A percentile compares a stretch with the other conserved stretches of the same genome.
phyloP scores from a whole-genome alignment of 2,329 filamentous ascomycete genomes.

The Exophiala xenobiotica region DNA sequence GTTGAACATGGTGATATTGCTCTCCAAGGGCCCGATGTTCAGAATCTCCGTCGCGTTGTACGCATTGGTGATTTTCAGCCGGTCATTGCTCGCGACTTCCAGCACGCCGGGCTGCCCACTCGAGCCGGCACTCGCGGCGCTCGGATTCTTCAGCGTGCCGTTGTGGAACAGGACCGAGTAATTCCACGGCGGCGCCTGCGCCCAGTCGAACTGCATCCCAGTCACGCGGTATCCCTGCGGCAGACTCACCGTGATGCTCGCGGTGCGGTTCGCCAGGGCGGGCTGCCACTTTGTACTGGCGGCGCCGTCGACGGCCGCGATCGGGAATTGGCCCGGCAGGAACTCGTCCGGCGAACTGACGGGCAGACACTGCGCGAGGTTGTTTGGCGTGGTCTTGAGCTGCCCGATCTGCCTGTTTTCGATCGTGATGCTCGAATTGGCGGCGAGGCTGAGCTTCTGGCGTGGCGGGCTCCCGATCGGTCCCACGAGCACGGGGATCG shows the following conservation, averaged over 20 bases:
- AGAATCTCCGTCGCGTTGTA: constrained; percentile 39
- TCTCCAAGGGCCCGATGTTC: constrained; percentile 38
- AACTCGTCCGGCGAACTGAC: constrained; percentile 49
- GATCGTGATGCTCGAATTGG: constrained; percentile 54
- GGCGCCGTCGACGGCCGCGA: constrained; percentile 66
- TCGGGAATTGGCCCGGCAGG: constrained; percentile 67
- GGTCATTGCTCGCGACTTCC: constrained; percentile 30
- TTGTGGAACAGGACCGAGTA: constrained; percentile 59
- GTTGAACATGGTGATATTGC: constrained; percentile 41
- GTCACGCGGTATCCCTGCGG: constrained; percentile 37
- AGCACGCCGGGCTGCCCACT: constrained; percentile 7
- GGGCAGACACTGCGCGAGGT: constrained; percentile 65
- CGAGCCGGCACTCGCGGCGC: constrained; percentile 23
- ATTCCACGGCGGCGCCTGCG: constrained; percentile 53
- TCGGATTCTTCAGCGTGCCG: constrained; percentile 33
- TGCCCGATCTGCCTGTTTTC: constrained; percentile 59
- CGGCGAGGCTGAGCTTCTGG: constrained; percentile 47
- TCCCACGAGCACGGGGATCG: constrained; percentile 62
- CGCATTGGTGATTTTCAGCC: constrained; percentile 40
- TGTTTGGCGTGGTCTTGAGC: constrained; percentile 55
- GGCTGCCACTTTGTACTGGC: constrained; percentile 68
- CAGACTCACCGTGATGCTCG: constrained; percentile 59
- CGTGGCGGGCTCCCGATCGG: constrained; percentile 38
- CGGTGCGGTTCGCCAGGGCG: constrained; percentile 46
- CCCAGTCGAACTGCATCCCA: constrained; percentile 62